A percentile compares a stretch with the other conserved stretches of the same genome.
Evolutionary conservation across 108 stramenopile genomes (phyloP).

Genomic region (Cyclotella cryptica): DNA sequence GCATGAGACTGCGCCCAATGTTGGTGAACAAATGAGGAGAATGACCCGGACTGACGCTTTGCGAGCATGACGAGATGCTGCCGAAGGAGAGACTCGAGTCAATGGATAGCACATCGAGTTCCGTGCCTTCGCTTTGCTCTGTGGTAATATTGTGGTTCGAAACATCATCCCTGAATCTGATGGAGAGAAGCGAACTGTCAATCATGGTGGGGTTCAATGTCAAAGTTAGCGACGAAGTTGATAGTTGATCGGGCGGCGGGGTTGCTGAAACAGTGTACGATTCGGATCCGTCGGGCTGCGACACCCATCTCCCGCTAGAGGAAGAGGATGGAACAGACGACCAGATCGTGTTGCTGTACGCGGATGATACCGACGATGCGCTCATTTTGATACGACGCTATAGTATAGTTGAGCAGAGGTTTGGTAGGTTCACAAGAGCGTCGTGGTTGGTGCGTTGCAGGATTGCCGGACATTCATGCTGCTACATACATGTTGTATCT

Average conservation of each 20-base stretch:
- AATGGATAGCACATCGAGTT: constrained; percentile 8
- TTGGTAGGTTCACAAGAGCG: background rate
- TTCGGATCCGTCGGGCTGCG: background rate
- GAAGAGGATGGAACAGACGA: constrained; percentile 15
- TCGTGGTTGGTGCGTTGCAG: too few species aligned
- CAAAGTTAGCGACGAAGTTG: background rate
- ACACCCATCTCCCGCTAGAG: background rate
- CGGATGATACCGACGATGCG: background rate
- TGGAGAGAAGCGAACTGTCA: constrained; percentile 17
- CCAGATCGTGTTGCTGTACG: constrained; percentile 14
- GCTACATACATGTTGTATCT: too few species aligned
- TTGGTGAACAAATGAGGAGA: constrained; percentile 21
- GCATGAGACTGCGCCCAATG: constrained; percentile 26
- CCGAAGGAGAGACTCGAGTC: constrained; percentile 6
- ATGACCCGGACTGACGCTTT: background rate
- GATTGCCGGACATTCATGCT: too few species aligned
- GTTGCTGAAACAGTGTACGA: background rate
- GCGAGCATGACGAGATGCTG: constrained; percentile 21
- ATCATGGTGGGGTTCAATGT: constrained; percentile 29
- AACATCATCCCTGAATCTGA: background rate
- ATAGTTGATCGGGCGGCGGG: background rate
- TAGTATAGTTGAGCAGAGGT: background rate
- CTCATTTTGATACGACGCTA: background rate
- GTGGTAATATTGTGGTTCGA: background rate
- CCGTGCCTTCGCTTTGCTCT: background rate